Percentiles rank a stretch among this genome's conserved stretches.
phyloP scores from a whole-genome alignment of 495 filamentous ascomycete species.

The Margaritispora aquatica region DNA sequence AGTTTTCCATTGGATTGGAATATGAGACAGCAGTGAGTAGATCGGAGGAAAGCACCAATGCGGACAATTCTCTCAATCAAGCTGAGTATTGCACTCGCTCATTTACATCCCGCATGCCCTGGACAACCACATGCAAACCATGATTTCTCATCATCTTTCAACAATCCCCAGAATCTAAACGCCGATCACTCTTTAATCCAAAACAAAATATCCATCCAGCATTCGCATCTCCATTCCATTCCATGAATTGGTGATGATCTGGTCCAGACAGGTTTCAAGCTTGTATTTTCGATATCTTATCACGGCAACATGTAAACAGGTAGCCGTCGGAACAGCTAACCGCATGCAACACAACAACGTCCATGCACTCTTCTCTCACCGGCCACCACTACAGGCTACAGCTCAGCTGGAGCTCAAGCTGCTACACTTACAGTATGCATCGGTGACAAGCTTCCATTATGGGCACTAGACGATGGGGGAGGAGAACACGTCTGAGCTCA shows the following conservation, averaged over 20 bases:
- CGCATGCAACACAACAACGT: too few relatives aligned
- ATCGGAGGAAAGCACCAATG: neutral
- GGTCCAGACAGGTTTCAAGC: too few relatives aligned
- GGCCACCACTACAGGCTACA: too few relatives aligned
- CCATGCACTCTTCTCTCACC: too few relatives aligned
- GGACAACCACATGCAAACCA: too few relatives aligned
- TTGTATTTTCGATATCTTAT: neutral
- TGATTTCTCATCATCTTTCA: too few relatives aligned
- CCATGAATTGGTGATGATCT: too few relatives aligned
- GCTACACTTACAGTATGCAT: neutral
- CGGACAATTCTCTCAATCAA: neutral
- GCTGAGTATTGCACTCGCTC: neutral
- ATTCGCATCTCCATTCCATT: too few relatives aligned
- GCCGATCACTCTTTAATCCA: too few relatives aligned
- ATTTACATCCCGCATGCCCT: neutral
- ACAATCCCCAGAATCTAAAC: neutral
- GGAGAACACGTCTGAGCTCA: neutral
- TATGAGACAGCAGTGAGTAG: too few relatives aligned
- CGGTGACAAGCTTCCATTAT: neutral
- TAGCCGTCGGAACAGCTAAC: neutral
- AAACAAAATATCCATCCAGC: too few relatives aligned
- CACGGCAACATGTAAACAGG: neutral
- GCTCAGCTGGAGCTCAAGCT: too few relatives aligned
- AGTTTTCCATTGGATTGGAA: neutral
- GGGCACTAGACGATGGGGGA: neutral